Evolutionary conservation across 345 rosid genomes (phyloP), one percentile per base, ranked within the genome.

Genomic region (Eutrema japonicum): DNA sequence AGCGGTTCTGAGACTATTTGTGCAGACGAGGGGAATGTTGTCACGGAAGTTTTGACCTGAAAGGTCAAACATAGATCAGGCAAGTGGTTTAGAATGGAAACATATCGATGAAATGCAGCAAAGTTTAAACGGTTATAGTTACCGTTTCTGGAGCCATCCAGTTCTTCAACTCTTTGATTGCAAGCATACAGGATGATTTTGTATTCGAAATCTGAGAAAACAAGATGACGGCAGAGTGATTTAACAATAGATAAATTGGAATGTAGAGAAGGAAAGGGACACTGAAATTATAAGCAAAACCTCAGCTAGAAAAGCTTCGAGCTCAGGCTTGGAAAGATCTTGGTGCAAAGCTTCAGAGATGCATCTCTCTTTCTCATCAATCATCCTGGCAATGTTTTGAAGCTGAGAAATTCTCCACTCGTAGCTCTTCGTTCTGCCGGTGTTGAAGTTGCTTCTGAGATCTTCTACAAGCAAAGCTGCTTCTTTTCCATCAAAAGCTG

Each of bases 71-170:
- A 41, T 27, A 67, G 55, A 51, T 50, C 32, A 57, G 14, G 43
- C 48, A 48, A 63, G 61, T 61, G 33, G 64, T 67, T 73, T 27
- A 55, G 62, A 46, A 48, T 18, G 33, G 14, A 43, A 71, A 22
- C n/a, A 45, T 50, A 74, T 47, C 1, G 22, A 38, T 48, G 71
- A 57, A 22, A 22, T 46, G 30, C n/a, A 32, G 22, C 56, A 50
- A 36, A 18, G 52, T 8, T 26, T 33, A 13, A 64, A 13, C 32
- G 3, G 41, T 42, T 41, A 12, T 60, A 64, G 63, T 60, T 77
- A 89, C 98, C 86, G 83, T 81, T 75, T 90, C 87, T 14, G 97
- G 91, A 66, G 71, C 77, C 97, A 90, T 90, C 98, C 98, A 90
- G 5, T 65, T 66, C 68, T 90, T 84, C 64, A 93, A 69, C 48